These are phyloP conservation scores for Taiozyma onychis DNA, from an alignment of 1,139 yeast genomes.

Conservation along the genomic window DNA sequence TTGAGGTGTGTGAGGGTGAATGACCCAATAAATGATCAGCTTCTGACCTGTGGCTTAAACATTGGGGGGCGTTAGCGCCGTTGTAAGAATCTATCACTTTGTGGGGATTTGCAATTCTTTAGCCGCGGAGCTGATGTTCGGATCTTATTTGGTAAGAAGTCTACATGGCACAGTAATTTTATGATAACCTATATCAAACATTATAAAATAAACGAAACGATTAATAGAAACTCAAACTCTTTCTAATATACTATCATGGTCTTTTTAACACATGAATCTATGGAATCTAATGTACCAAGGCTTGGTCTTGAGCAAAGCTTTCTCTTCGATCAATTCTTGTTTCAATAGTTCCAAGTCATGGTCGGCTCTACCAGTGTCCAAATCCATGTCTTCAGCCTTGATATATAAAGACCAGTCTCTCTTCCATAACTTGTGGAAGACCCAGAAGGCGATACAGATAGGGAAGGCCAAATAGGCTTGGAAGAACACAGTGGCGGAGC, in stretches of 20 bases:
- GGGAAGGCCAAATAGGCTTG: conserved; percentile 59
- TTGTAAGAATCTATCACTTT: too few species aligned
- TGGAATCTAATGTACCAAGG: conserved; percentile 47
- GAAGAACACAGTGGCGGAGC: conserved; percentile 53
- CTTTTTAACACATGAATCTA: conserved; percentile 46
- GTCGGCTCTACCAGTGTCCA: conserved; percentile 72
- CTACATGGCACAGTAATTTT: neutral
- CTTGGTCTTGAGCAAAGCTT: conserved; percentile 41
- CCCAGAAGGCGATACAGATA: conserved; percentile 49
- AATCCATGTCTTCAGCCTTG: conserved; percentile 46
- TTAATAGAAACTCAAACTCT: neutral
- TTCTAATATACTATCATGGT: neutral
- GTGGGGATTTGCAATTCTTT: too few species aligned
- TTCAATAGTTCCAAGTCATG: conserved; percentile 59
- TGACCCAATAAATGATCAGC: too few species aligned
- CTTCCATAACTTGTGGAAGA: conserved; percentile 52
- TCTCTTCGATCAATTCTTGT: conserved; percentile 62
- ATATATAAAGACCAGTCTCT: conserved; percentile 46
- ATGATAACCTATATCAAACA: neutral
- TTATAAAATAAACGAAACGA: neutral
- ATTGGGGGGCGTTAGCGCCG: too few species aligned
- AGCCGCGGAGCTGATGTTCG: too few species aligned
- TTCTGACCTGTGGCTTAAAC: too few species aligned
- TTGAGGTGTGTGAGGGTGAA: too few species aligned
- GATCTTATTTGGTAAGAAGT: too few species aligned